Conservation (phyloP, 2,329 filamentous ascomycete species). For the Fusarium coicis region DNA sequence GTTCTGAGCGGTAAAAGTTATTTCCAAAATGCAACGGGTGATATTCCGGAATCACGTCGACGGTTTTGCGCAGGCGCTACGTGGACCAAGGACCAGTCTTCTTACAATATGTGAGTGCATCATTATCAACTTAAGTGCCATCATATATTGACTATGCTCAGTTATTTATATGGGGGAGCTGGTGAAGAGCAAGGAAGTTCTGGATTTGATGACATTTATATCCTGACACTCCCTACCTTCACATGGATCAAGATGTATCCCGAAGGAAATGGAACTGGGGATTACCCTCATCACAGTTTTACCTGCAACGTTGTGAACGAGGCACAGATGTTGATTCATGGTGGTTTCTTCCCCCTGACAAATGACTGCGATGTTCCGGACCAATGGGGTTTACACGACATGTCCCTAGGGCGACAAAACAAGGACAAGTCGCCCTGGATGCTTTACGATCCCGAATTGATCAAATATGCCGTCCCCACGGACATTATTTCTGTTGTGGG, state of each 20-base stretch:
- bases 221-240: slow-evolving; percentile 69
- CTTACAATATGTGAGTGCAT: slow-evolving; percentile 69
- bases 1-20: slow-evolving; percentile 69
- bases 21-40: slow-evolving; percentile 64
- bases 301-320: slow-evolving; percentile 65
- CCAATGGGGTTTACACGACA: slow-evolving; percentile 67
- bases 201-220: slow-evolving; percentile 70
- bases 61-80: slow-evolving; percentile 70
- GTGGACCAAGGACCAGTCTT: slow-evolving; percentile 68
- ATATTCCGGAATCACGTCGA: slow-evolving; percentile 61
- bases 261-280: slow-evolving; percentile 50
- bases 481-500: slow-evolving; percentile 62
- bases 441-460: slow-evolving; percentile 60
- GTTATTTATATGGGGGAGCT: slow-evolving; percentile 70
- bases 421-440: slow-evolving; percentile 60
- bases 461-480: slow-evolving; percentile 62
- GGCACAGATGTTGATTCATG: slow-evolving; percentile 71
- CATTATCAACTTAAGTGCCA: not conserved
- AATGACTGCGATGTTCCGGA: slow-evolving; percentile 61
- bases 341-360: slow-evolving; percentile 64
- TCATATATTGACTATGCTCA: slow-evolving; percentile 41
- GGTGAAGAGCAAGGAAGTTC: slow-evolving; percentile 56
- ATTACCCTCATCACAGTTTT: slow-evolving; percentile 63
- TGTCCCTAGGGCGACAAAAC: slow-evolving; percentile 64
- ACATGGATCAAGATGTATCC: slow-evolving; percentile 69